A percentile compares a stretch with the other conserved stretches of the same genome.
phyloP scores from a whole-genome alignment of 139 green algal genomes.

The Micractinium sp. region DNA sequence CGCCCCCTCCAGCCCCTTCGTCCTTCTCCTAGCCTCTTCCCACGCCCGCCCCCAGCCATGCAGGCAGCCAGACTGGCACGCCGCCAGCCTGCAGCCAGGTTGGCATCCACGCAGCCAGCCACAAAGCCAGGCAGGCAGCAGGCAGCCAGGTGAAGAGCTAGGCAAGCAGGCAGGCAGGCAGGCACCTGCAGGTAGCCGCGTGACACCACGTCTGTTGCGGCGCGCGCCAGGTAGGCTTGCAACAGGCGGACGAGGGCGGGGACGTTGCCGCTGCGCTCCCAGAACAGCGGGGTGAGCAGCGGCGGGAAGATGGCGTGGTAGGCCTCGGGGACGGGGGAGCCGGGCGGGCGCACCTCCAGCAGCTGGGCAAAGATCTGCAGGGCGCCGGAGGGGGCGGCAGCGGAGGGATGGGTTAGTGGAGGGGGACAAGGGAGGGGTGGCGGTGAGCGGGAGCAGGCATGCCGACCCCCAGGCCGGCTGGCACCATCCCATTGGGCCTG shows the following conservation, averaged over 20 bases:
- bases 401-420: conserved; percentile 20
- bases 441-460: neutral
- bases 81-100: no score
- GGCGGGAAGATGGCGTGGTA: conserved; percentile 92
- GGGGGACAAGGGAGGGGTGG: conserved; percentile 11
- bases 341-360: conserved; percentile 77
- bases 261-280: conserved; percentile 94
- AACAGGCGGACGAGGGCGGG: conserved; percentile 92
- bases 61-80: no score
- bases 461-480: no score
- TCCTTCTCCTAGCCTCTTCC: no score
- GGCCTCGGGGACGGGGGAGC: conserved; percentile 52
- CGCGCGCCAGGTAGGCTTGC: conserved; percentile 90
- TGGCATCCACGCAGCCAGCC: no score
- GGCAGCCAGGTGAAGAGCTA: neutral
- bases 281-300: conserved; percentile 87
- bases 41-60: no score
- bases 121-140: no score
- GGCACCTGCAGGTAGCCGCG: conserved; percentile 67
- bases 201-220: conserved; percentile 64
- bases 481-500: neutral
- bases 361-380: conserved; percentile 92
- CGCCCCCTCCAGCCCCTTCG: neutral
- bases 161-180: neutral
- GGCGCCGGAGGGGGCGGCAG: neutral